These are phyloP conservation scores for Melocanna baccifera DNA, from an alignment of 176 grass and related monocot species.

Conservation along the genomic window DNA sequence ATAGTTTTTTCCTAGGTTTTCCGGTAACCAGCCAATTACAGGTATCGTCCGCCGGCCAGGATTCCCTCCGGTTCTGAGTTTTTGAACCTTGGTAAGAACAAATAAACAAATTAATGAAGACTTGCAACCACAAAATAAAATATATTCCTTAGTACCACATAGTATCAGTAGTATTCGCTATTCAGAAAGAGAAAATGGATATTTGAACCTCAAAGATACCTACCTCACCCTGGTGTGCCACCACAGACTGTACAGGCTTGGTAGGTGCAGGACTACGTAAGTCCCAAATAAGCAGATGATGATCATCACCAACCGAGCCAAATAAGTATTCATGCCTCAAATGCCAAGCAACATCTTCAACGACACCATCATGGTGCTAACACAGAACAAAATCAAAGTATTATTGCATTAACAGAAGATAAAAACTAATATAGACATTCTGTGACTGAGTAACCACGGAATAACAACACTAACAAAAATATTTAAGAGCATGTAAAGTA, in stretches of 20 bases:
- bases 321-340: constrained; percentile 88
- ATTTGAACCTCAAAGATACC: constrained; percentile 29
- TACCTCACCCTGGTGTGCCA: constrained; percentile 95
- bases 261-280: constrained; percentile 43
- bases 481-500: not conserved
- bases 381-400: constrained; percentile 26
- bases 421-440: not conserved
- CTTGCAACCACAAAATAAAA: constrained; percentile 8
- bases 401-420: constrained; percentile 9
- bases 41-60: too few species aligned
- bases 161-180: not conserved
- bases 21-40: too few species aligned
- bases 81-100: too few species aligned
- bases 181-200: constrained; percentile 14
- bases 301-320: constrained; percentile 93
- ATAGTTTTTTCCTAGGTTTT: too few species aligned
- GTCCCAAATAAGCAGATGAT: constrained; percentile 83
- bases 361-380: constrained; percentile 87
- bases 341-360: constrained; percentile 99
- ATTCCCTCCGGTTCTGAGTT: too few species aligned
- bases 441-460: not conserved
- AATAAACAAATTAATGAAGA: constrained; percentile 6
- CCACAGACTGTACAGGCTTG: constrained; percentile 80
- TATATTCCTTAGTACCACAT: not conserved
- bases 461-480: not conserved